Percentiles rank a stretch among this genome's conserved stretches.
phyloP scores from a whole-genome alignment of 208 protist species.

The Balamuthia mandrillaris region DNA sequence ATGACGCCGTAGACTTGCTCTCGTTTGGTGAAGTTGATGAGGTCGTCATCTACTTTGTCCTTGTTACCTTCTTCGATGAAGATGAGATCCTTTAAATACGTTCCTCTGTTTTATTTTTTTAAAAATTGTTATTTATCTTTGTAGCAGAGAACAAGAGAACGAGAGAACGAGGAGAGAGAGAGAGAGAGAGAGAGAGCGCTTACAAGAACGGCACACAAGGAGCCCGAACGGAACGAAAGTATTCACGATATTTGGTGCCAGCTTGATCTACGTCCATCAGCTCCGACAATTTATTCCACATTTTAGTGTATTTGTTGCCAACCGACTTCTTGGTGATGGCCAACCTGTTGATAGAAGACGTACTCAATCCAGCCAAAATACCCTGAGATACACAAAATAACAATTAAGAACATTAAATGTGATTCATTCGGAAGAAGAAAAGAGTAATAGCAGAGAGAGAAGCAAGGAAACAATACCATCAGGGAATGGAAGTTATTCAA shows the following conservation, averaged over 20 bases:
- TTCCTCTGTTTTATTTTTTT: constrained; percentile 43
- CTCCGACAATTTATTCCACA: constrained; percentile 8
- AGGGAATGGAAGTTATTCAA: constrained; percentile 53
- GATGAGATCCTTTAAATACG: constrained; percentile 66
- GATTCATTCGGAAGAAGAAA: neutral
- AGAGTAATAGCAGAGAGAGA: neutral
- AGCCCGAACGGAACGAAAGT: constrained; percentile 27
- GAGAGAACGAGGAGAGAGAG: neutral
- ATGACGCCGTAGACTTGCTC: constrained; percentile 27
- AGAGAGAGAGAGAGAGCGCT: no score
- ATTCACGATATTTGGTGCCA: constrained; percentile 19
- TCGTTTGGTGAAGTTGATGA: constrained; percentile 49
- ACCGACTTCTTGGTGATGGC: no score
- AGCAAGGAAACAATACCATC: constrained; percentile 42
- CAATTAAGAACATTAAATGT: neutral
- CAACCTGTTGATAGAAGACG: no score
- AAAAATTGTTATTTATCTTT: no score
- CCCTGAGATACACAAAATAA: neutral
- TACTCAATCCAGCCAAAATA: no score
- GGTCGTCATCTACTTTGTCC: constrained; percentile 38
- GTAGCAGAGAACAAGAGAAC: neutral
- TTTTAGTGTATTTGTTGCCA: no score
- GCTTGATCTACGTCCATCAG: constrained; percentile 5
- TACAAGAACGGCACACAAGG: constrained; percentile 65
- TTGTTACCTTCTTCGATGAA: constrained; percentile 72